phyloP scores from a whole-genome alignment of 257 asterid species.

The Penstemon davidsonii region DNA sequence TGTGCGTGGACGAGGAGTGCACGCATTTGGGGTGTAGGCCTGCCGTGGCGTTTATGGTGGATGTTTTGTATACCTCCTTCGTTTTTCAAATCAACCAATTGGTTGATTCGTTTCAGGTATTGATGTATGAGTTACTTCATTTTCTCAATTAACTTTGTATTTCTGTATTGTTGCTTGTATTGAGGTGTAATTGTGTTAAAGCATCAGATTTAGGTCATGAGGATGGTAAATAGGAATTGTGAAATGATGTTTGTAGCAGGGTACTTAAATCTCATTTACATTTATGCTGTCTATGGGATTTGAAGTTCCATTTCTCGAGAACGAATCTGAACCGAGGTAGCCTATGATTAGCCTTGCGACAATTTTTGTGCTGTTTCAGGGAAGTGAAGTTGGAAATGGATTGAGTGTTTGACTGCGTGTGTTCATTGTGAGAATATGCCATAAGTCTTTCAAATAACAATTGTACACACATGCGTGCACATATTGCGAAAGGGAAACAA shows the following conservation, averaged over 20 bases:
- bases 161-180: constrained; percentile 10
- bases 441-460: background rate
- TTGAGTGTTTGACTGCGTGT: background rate
- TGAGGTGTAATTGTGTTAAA: background rate
- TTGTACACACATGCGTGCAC: background rate
- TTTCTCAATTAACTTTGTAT: background rate
- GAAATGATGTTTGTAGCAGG: background rate
- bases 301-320: background rate
- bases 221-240: constrained; percentile 4
- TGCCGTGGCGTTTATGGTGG: constrained; percentile 60
- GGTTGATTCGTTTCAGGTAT: constrained; percentile 74
- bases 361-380: background rate
- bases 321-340: background rate
- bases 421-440: background rate
- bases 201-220: background rate
- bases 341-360: background rate
- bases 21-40: constrained; percentile 86
- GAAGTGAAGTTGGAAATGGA: background rate
- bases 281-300: background rate
- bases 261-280: background rate
- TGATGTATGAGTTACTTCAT: background rate
- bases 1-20: constrained; percentile 84
- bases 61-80: constrained; percentile 66
- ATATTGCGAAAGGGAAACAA: background rate
- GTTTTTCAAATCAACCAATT: constrained; percentile 68